A percentile compares a stretch with the other conserved stretches of the same genome.
Conservation (phyloP, 441 rosid species). For the Rhodomyrtus psidioides region DNA sequence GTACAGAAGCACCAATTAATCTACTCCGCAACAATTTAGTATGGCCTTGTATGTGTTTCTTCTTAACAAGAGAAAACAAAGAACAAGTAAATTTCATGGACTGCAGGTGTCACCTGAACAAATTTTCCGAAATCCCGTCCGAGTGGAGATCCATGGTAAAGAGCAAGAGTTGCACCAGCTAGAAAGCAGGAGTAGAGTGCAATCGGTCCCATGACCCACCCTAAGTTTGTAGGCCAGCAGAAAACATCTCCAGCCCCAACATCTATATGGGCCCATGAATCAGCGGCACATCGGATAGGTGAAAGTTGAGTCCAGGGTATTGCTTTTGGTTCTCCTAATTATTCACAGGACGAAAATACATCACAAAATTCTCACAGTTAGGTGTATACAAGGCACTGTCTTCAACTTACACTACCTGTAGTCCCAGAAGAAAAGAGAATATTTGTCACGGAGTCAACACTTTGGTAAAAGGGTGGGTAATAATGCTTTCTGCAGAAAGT, state of each 20-base stretch:
- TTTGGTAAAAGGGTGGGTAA: conserved; percentile 40
- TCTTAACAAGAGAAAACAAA: not conserved
- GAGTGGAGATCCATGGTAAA: conserved; percentile 85
- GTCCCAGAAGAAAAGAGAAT: conserved; percentile 90
- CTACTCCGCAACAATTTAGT: not conserved
- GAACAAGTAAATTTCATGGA: not conserved
- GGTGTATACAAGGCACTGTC: not conserved
- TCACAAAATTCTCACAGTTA: not conserved
- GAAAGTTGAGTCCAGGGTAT: conserved; percentile 86
- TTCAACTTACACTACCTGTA: conserved; percentile 37
- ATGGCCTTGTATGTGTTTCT: not conserved
- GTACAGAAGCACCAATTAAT: not conserved
- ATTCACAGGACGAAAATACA: conserved; percentile 1
- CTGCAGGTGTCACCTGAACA: conserved; percentile 46
- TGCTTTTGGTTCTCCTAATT: conserved; percentile 88
- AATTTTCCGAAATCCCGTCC: conserved; percentile 76
- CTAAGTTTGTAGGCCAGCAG: conserved; percentile 96
- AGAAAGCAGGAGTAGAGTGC: conserved; percentile 53
- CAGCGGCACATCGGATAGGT: conserved; percentile 55
- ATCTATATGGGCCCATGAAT: conserved; percentile 61
- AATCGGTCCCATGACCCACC: conserved; percentile 93
- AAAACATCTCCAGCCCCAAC: conserved; percentile 40
- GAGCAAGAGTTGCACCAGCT: conserved; percentile 77
- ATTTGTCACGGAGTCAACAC: conserved; percentile 48
- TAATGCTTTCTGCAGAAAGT: conserved; percentile 27